Evolutionary conservation across 371 early-diverging fungal genomes (phyloP).

Genomic region (Rhizopus arrhizus): DNA sequence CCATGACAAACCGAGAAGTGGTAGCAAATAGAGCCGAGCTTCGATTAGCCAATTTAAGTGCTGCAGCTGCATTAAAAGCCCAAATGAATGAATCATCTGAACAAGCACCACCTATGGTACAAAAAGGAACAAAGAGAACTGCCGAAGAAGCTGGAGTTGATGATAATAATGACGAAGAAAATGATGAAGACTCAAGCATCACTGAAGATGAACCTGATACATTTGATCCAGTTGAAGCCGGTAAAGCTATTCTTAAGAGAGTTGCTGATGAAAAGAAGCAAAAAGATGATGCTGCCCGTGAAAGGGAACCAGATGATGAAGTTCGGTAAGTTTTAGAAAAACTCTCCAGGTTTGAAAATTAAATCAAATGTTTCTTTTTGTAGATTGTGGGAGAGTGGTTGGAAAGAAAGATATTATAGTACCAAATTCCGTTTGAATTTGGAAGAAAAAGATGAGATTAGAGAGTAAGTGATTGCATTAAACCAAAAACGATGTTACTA

Average conservation of each 20-base stretch:
- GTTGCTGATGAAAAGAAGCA: conserved; percentile 57
- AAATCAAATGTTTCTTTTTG: conserved; percentile 1
- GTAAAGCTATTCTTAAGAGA: conserved; percentile 55
- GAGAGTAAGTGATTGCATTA: conserved; percentile 45
- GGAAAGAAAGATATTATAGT: conserved; percentile 89
- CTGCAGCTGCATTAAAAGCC: conserved; percentile 57
- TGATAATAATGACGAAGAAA: conserved; percentile 26
- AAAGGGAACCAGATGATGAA: conserved; percentile 77
- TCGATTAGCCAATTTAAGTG: conserved; percentile 47
- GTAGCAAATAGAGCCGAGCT: conserved; percentile 42
- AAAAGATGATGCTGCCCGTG: conserved; percentile 55
- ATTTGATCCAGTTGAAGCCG: conserved; percentile 35
- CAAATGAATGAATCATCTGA: conserved; percentile 25
- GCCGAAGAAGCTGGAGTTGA: conserved; percentile 40
- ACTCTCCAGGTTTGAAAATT: neutral
- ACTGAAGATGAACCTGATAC: conserved; percentile 40
- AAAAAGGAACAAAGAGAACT: conserved; percentile 43
- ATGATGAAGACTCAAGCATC: conserved; percentile 7
- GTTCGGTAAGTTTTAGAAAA: conserved; percentile 40
- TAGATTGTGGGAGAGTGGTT: conserved; percentile 83
- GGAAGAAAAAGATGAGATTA: conserved; percentile 62
- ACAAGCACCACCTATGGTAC: conserved; percentile 9
- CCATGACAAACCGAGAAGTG: conserved; percentile 44
- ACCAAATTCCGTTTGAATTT: conserved; percentile 79
- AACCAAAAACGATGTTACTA: neutral